Evolutionary conservation across 495 filamentous ascomycete genomes (phyloP), one percentile per base, ranked within the genome.

Genomic region (Talaromyces adpressus): DNA sequence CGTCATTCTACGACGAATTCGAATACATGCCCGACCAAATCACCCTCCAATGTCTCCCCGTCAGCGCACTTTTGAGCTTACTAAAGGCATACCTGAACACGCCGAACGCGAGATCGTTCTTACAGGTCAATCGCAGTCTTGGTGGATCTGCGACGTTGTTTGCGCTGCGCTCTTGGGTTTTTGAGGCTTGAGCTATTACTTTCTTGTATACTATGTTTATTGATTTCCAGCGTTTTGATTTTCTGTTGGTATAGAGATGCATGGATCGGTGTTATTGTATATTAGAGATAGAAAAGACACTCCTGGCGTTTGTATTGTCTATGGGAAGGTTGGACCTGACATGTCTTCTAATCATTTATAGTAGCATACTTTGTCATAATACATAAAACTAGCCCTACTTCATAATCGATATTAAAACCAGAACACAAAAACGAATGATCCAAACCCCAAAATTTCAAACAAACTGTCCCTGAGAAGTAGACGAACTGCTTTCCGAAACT

Each of bases 341-440:
- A 59, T 60, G 11, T 67, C 67, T 2, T 62, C 74, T 67, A 5
- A 54, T 57, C 25, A 62, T 54, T 45, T 59, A 66, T 39, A 72
- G 57, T 54, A 54, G 16, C 51, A 54, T 54, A 54, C 51, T 54
- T 0, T 29, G 6, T 29, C 51, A 29, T 29, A 54, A 22, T 2
- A 29, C 51, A 54, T 20, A 25, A 23, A 20, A 20, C 0, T 20
- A 49, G 22, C n/a, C n/a, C n/a, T 49, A 22, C 45, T 18, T 49
- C 45, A 20, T 49, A 49, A 12, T 49, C 2, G 45, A 20, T 49
- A 49, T 20, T 1, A 45, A 49, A 49, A 18, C 7, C 0, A 18
- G 18, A 22, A 20, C n/a, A 4, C 0, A 12, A 36, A 12, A 36
- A 12, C 9, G 32, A 36, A 36, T 36, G 32, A 36, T 36, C 32